These are phyloP conservation scores for Diaporthe batatas DNA, from an alignment of 2,329 filamentous ascomycete genomes.

Conservation along the genomic window DNA sequence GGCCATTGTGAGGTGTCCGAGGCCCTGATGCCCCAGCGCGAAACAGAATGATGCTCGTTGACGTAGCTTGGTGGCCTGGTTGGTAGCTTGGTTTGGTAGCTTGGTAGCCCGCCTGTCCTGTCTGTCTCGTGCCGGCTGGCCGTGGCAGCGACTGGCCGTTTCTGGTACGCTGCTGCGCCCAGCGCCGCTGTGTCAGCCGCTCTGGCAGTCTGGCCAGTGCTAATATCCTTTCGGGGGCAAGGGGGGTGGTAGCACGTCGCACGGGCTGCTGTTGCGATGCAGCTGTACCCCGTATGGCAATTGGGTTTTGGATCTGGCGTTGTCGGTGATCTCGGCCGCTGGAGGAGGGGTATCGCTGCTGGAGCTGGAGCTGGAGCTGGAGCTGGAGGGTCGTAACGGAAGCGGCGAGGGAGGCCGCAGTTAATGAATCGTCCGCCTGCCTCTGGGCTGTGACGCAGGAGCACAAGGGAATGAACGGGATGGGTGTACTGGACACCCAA, in stretches of 20 bases:
- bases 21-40: slow-evolving; percentile 20
- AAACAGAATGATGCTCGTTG: slow-evolving; percentile 32
- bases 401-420: slow-evolving; percentile 8
- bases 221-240: slow-evolving; percentile 9
- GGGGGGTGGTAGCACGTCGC: slow-evolving; percentile 13
- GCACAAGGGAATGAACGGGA: slow-evolving; percentile 12
- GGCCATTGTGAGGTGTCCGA: slow-evolving; percentile 26
- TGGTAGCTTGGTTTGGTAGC: no score
- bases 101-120: not conserved
- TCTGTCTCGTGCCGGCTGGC: not conserved
- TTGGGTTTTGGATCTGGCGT: not conserved
- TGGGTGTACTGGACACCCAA: no score
- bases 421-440: slow-evolving; percentile 7
- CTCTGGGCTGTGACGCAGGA: slow-evolving; percentile 17
- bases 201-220: slow-evolving; percentile 29
- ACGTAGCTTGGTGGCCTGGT: slow-evolving; percentile 24
- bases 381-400: not conserved
- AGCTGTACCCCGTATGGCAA: slow-evolving; percentile 10
- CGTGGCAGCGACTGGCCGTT: slow-evolving; percentile 13
- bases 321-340: not conserved
- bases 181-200: slow-evolving; percentile 28
- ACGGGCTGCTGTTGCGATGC: slow-evolving; percentile 12
- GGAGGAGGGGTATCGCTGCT: slow-evolving; percentile 27
- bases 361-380: not conserved
- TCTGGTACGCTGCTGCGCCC: slow-evolving; percentile 24